Base-by-base conservation (phyloP, 2,329 filamentous ascomycete genomes). In the Bipolaris oryzae region DNA sequence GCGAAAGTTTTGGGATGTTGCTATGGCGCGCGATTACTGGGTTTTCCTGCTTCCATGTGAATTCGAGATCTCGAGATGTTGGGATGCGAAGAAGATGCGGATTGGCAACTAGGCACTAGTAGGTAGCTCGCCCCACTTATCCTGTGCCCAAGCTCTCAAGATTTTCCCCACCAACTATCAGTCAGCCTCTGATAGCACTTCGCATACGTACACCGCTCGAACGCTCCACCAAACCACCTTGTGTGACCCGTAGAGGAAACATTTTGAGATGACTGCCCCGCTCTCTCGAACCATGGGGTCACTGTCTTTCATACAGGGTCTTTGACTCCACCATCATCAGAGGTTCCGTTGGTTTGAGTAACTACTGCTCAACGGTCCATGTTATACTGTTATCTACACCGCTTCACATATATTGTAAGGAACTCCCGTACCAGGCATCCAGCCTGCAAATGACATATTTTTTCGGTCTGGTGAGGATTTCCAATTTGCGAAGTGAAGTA, bases 281-380 rank as follows among this genome's bases (percentile, higher is more conserved):
- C 38, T 18, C 33, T 25, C 18, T 5, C 1, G 20, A 41, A 21
- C 31, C 18, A 16, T 16, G 15, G 7, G 28, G 38, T 10, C n/a
- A 11, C 34, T 45, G 23, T 25, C 23, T 87, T 86, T 50, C 89
- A 56, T 21, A n/a, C 21, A 38, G 15, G 20, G 15, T 13, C 25
- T n/a, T 21, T 37, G 11, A 18, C 42, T 33, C n/a, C 11, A 13
- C 15, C 42, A 11, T n/a, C 16, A 45, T 31, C 11, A 45, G 42
- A 33, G 42, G 16, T 31, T 31, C 25, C 7, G 34, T 15, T 16
- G 16, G 28, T 4, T 16, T 3, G 11, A 33, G 25, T 7, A 20
- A 7, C 25, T 18, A 38, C n/a, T 23, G 21, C 20, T 25, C 33
- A 16, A n/a, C 20, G 18, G 33, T 47, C 5, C 33, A 18, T 28